Conservation (phyloP, 768 basidiomycete genomes). For the Mycena maculata region DNA sequence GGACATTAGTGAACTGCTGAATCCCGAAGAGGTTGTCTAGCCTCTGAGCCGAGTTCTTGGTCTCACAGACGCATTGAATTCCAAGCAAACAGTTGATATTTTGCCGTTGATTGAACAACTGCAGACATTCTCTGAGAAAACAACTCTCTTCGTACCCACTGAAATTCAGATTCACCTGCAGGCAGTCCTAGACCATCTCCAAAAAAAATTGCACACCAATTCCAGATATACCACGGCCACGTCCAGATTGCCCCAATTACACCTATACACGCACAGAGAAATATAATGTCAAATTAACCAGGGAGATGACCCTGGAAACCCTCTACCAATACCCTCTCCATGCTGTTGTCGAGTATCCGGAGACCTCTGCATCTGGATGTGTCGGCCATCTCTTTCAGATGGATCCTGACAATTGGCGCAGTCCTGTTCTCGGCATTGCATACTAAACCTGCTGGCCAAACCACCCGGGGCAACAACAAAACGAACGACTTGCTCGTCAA, state of each 20-base stretch:
- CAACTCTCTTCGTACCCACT: neutral
- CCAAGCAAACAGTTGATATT: neutral
- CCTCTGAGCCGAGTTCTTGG: neutral
- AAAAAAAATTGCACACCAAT: neutral
- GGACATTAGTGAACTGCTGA: neutral
- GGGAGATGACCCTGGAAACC: neutral
- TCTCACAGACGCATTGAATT: neutral
- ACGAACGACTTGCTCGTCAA: neutral
- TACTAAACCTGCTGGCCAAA: neutral
- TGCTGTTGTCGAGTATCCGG: neutral
- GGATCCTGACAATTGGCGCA: neutral
- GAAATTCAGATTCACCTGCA: neutral
- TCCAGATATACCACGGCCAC: neutral
- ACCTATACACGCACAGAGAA: neutral
- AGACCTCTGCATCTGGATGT: neutral
- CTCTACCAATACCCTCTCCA: neutral
- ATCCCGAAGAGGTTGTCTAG: neutral
- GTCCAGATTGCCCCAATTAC: neutral
- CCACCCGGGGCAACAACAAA: neutral
- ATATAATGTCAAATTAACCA: neutral
- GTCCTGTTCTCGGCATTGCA: neutral
- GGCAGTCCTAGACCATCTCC: neutral
- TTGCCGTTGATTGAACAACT: neutral
- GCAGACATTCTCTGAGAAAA: neutral
- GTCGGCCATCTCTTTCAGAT: conserved; percentile 3